Conservation (phyloP, 768 basidiomycete genomes). For the Suillus decipiens region DNA sequence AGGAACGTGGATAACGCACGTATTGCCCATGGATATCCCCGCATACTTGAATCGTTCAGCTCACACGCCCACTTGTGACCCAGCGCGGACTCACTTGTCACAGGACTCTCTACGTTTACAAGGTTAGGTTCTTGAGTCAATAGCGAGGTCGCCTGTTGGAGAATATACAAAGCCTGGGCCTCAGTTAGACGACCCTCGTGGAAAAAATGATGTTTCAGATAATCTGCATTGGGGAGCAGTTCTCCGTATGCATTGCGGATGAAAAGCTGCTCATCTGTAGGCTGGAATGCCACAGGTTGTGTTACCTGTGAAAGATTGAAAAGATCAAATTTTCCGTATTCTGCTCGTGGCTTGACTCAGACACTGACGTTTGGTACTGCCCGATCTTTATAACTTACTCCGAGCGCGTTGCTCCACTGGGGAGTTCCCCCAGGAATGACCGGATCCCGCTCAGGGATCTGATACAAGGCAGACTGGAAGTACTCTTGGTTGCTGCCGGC, state of each 20-base stretch:
- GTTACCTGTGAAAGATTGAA: constrained; percentile 54
- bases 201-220: constrained; percentile 89
- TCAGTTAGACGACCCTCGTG: constrained; percentile 83
- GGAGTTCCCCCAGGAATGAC: constrained; percentile 25
- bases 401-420: constrained; percentile 24
- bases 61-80: constrained; percentile 14
- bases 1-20: constrained; percentile 44
- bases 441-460: constrained; percentile 35
- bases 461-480: constrained; percentile 24
- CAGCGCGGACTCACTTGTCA: constrained; percentile 68
- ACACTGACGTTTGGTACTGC: constrained; percentile 34
- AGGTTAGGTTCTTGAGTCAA: constrained; percentile 81
- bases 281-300: constrained; percentile 61
- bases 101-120: constrained; percentile 83
- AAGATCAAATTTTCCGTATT: constrained; percentile 24
- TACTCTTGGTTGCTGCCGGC: constrained; percentile 15
- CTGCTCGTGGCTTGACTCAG: constrained; percentile 9
- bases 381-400: constrained; percentile 32
- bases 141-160: constrained; percentile 65
- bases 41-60: constrained; percentile 59
- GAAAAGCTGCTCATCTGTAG: constrained; percentile 77
- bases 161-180: constrained; percentile 81
- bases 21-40: constrained; percentile 99
- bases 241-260: constrained; percentile 49
- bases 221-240: constrained; percentile 70